Evolutionary conservation across 768 basidiomycete genomes (phyloP).

Genomic region (Collybia sordida): DNA sequence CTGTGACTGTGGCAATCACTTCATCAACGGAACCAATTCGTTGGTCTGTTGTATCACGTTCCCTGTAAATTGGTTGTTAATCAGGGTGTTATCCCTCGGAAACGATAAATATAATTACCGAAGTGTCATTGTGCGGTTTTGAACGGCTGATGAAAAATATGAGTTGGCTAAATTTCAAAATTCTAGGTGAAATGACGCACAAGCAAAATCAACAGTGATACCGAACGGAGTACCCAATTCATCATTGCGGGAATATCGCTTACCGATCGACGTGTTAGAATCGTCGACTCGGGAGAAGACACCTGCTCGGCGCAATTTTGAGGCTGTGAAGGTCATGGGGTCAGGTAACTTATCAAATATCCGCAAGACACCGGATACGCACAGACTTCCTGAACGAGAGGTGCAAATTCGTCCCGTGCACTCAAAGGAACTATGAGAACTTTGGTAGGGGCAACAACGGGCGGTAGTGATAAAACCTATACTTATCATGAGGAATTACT

Average conservation of each 20-base stretch:
- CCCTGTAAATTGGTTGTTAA: constrained; percentile 43
- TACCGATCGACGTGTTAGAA: constrained; percentile 92
- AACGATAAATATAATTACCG: constrained; percentile 45
- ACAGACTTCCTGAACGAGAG: constrained; percentile 89
- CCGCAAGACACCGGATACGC: constrained; percentile 34
- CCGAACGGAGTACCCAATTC: constrained; percentile 98
- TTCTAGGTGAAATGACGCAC: constrained; percentile 28
- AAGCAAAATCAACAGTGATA: constrained; percentile 93
- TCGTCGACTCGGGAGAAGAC: constrained; percentile 95
- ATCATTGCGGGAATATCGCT: constrained; percentile 96
- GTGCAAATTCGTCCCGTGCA: constrained; percentile 78
- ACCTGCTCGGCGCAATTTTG: constrained; percentile 84
- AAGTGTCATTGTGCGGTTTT: constrained; percentile 92
- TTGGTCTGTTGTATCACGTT: constrained; percentile 94
- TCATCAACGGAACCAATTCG: constrained; percentile 89
- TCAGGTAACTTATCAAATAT: constrained; percentile 2
- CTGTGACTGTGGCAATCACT: constrained; percentile 77
- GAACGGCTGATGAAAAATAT: constrained; percentile 56
- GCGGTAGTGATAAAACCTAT: constrained; percentile 87
- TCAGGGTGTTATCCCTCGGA: constrained; percentile 1
- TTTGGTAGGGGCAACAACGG: constrained; percentile 92
- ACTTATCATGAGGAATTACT: neutral
- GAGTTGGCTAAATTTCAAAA: neutral
- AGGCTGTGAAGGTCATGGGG: constrained; percentile 46
- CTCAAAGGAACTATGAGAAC: constrained; percentile 95